These are phyloP conservation scores for Myriosclerotinia curreyana DNA, from an alignment of 2,329 filamentous ascomycete species.

Conservation along the genomic window DNA sequence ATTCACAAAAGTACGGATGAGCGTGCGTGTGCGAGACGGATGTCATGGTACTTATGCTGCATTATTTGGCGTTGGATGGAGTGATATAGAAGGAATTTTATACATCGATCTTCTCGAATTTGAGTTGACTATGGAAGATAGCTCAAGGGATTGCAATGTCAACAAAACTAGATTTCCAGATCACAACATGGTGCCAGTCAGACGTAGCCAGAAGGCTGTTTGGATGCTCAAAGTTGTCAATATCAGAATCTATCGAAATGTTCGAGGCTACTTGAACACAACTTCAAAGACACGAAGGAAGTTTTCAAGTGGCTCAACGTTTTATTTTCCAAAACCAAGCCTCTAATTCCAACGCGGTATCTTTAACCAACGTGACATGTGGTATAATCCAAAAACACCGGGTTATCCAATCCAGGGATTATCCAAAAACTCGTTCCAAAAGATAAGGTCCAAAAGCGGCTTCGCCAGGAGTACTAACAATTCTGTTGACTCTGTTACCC, in stretches of 20 bases:
- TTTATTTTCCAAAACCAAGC: background rate
- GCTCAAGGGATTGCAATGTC: background rate
- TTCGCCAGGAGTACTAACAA: slow-evolving; percentile 66
- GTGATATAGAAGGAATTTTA: slow-evolving; percentile 7
- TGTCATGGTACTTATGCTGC: slow-evolving; percentile 5
- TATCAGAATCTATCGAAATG: too few species aligned
- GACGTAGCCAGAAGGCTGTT: background rate
- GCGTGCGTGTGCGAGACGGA: background rate
- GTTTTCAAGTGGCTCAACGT: background rate
- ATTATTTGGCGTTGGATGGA: slow-evolving; percentile 21
- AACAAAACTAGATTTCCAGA: background rate
- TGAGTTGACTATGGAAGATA: background rate
- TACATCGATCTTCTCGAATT: background rate
- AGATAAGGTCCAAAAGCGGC: slow-evolving; percentile 63
- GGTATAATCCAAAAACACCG: slow-evolving; percentile 8
- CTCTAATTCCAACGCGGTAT: background rate
- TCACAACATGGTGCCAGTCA: background rate
- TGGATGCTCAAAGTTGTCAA: too few species aligned
- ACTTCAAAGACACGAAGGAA: too few species aligned
- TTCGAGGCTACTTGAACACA: too few species aligned
- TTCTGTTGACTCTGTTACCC: slow-evolving; percentile 78
- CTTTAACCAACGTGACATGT: slow-evolving; percentile 8
- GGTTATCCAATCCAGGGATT: slow-evolving; percentile 4
- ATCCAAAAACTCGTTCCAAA: slow-evolving; percentile 54
- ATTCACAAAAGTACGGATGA: background rate